Evolutionary conservation across 148 eudicot genomes (phyloP).

Genomic region (Persicaria tinctoria): DNA sequence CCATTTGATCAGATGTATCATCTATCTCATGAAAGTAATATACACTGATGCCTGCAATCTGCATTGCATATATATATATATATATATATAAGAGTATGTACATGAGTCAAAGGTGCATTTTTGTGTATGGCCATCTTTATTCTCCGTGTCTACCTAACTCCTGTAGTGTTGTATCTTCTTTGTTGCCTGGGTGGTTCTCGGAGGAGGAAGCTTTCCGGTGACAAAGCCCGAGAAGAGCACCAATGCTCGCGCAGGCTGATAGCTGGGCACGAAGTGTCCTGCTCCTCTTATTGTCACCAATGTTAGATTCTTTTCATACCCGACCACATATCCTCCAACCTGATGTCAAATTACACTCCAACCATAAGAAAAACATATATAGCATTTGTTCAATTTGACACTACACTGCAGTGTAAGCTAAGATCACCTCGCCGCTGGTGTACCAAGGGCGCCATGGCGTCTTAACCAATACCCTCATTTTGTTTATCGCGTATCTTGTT

Average conservation of each 20-base stretch:
- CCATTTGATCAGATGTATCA: too few relatives aligned
- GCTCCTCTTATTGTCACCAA: conserved; percentile 43
- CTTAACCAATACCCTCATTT: conserved; percentile 36
- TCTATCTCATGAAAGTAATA: too few relatives aligned
- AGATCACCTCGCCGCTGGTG: conserved; percentile 27
- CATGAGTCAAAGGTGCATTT: background rate
- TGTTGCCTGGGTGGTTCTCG: background rate
- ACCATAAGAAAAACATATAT: background rate
- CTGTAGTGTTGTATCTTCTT: background rate
- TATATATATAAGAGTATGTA: background rate
- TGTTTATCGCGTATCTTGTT: conserved; percentile 36
- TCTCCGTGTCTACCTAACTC: background rate
- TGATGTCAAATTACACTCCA: conserved; percentile 13
- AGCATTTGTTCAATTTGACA: background rate
- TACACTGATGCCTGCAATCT: too few relatives aligned
- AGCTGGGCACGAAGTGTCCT: conserved; percentile 42
- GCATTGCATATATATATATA: background rate
- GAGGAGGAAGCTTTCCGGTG: conserved; percentile 6
- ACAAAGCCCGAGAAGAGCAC: background rate
- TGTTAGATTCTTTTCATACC: conserved; percentile 29
- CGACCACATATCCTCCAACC: conserved; percentile 44
- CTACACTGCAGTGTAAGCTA: background rate
- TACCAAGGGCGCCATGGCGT: conserved; percentile 48
- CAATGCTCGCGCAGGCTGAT: conserved; percentile 39
- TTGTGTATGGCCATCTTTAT: background rate